Evolutionary conservation across 306 rosid species (phyloP).

Genomic region (Argentina anserina): DNA sequence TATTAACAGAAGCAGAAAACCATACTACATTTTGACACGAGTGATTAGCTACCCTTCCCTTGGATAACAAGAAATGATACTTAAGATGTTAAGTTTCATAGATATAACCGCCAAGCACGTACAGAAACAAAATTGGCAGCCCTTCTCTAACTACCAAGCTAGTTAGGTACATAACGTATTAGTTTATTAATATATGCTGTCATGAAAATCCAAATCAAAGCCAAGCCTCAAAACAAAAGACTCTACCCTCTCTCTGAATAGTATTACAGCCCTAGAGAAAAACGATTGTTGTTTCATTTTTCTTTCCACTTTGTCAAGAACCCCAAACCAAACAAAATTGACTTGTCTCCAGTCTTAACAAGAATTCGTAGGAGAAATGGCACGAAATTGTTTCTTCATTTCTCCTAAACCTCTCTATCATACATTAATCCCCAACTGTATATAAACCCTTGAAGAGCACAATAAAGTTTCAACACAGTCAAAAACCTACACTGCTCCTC

Average conservation of each 20-base stretch:
- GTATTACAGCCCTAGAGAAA: background rate
- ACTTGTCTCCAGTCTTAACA: conserved; percentile 5
- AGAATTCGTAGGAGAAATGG: background rate
- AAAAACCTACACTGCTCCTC: background rate
- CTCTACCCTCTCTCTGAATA: background rate
- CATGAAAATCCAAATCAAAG: background rate
- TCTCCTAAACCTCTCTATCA: conserved; percentile 4
- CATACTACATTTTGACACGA: background rate
- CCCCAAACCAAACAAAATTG: background rate
- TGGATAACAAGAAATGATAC: conserved; percentile 2
- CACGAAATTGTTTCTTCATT: conserved; percentile 1
- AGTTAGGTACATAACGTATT: conserved; percentile 12
- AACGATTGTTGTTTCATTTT: background rate
- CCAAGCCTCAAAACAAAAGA: background rate
- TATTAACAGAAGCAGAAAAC: background rate
- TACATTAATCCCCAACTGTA: background rate
- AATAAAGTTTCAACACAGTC: conserved; percentile 7
- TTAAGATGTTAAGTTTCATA: background rate
- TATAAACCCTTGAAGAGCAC: conserved; percentile 1
- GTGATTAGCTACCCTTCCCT: too few species aligned
- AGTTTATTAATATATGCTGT: background rate
- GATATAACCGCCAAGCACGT: background rate
- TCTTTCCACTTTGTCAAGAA: conserved; percentile 11
- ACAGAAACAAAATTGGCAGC: background rate
- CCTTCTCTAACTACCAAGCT: background rate